Evolutionary conservation across 768 basidiomycete species (phyloP).

Genomic region (Suillus ampliporus): DNA sequence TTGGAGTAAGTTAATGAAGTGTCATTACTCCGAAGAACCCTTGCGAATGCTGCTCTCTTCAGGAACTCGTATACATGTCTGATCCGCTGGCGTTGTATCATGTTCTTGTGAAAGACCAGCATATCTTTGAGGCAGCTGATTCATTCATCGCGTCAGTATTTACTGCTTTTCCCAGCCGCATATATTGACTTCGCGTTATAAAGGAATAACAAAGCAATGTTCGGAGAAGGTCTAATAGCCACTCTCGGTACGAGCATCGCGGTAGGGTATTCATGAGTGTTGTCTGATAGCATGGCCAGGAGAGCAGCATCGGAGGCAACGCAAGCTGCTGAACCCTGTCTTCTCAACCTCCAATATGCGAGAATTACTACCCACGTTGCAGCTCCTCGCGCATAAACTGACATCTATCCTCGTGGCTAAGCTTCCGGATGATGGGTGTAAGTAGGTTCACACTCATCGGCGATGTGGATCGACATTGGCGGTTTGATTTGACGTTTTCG

Average conservation of each 20-base stretch:
- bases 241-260: constrained; percentile 21
- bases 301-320: constrained; percentile 47
- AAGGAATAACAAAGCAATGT: constrained; percentile 51
- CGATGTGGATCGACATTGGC: neutral
- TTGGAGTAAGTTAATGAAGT: constrained; percentile 15
- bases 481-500: constrained; percentile 5
- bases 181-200: neutral
- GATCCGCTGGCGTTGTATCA: constrained; percentile 55
- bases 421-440: neutral
- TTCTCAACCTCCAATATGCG: constrained; percentile 49
- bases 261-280: constrained; percentile 21
- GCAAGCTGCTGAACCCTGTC: constrained; percentile 51
- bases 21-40: constrained; percentile 12
- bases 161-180: neutral
- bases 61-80: constrained; percentile 42
- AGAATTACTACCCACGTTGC: constrained; percentile 29
- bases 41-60: neutral
- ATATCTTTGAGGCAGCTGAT: constrained; percentile 52
- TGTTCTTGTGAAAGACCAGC: constrained; percentile 54
- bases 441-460: constrained; percentile 6
- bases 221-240: constrained; percentile 52
- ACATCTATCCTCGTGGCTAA: neutral
- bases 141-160: constrained; percentile 49
- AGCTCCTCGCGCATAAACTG: neutral
- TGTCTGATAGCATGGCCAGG: constrained; percentile 31